Evolutionary conservation across 2,329 filamentous ascomycete species (phyloP), one percentile per base, ranked within the genome.

Genomic region (Xylaria digitata): DNA sequence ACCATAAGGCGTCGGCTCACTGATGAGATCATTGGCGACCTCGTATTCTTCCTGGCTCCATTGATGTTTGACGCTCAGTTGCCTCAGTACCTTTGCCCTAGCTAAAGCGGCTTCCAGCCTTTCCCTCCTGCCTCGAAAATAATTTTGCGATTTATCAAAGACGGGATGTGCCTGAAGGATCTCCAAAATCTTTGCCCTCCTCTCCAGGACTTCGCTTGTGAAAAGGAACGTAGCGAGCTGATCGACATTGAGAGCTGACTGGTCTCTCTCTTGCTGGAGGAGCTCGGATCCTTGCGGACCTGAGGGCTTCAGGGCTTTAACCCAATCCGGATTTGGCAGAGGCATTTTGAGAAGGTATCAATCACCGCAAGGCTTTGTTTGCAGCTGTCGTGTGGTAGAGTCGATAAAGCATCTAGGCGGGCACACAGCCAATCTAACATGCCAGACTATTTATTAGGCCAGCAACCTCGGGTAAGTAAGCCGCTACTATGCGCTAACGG

Each of bases 201-300:
- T 42, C 21, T 55, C 53, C 6, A 55, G 21, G 21, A 55, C 53
- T 37, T 55, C 53, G 8, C 6, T 55, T 2, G 53, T 55, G 6
- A 55, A 55, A 37, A 55, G 8, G 26, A 55, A 55, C 0, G 53
- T 32, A 9, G 53, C 53, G 21, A 55, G 53, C 53, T 55, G 53
- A 32, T 55, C 53, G 37, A 55, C 53, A 43, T 55, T 55, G 21
- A 55, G 53, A 55, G 53, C 19, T 15, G 53, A 55, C n/a, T 26
- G 21, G 7, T 55, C 53, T 45, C 53, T 55, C 37, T 55, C 53
- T 6, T 43, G 37, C 21, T 55, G 37, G 21, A 55, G 34, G 26
- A 55, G 53, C 53, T 55, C 53, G 13, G 53, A 55, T 55, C 53
- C 53, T 30, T 55, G 53, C 7, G 53, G 53, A 23, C 53, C 53